Evolutionary conservation across 2,329 filamentous ascomycete genomes (phyloP).

Genomic region (Stagonosporopsis rhizophila): DNA sequence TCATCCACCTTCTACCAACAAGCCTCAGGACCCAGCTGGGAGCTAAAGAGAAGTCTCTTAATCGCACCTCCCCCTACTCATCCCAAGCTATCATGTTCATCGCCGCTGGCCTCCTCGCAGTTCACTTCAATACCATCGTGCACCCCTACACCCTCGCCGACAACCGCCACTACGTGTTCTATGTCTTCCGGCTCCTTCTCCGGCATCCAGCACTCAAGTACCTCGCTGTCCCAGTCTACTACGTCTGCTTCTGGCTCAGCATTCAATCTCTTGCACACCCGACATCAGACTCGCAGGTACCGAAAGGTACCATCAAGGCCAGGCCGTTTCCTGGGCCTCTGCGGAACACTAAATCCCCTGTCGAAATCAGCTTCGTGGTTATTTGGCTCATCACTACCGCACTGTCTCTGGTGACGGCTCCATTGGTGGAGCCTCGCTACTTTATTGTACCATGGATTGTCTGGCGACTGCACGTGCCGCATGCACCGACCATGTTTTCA

Average conservation of each 20-base stretch:
- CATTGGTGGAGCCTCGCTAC: constrained; percentile 93
- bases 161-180: constrained; percentile 97
- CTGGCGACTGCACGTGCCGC: constrained; percentile 81
- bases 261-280: constrained; percentile 65
- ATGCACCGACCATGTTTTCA: constrained; percentile 36
- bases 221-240: constrained; percentile 72
- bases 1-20: constrained; percentile 36
- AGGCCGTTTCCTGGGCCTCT: constrained; percentile 8
- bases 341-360: constrained; percentile 11
- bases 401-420: constrained; percentile 83
- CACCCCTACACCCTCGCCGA: constrained; percentile 97
- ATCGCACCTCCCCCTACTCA: background rate
- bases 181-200: constrained; percentile 85
- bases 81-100: constrained; percentile 41
- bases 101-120: constrained; percentile 54
- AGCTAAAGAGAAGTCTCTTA: background rate
- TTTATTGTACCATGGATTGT: constrained; percentile 96
- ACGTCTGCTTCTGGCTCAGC: constrained; percentile 71
- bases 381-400: constrained; percentile 73
- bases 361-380: constrained; percentile 58
- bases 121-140: constrained; percentile 88
- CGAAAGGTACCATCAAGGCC: background rate
- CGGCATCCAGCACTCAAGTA: constrained; percentile 70
- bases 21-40: background rate
- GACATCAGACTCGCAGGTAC: constrained; percentile 1